Conservation (phyloP, 257 asterid species). For the Solanum tarapatanum region DNA sequence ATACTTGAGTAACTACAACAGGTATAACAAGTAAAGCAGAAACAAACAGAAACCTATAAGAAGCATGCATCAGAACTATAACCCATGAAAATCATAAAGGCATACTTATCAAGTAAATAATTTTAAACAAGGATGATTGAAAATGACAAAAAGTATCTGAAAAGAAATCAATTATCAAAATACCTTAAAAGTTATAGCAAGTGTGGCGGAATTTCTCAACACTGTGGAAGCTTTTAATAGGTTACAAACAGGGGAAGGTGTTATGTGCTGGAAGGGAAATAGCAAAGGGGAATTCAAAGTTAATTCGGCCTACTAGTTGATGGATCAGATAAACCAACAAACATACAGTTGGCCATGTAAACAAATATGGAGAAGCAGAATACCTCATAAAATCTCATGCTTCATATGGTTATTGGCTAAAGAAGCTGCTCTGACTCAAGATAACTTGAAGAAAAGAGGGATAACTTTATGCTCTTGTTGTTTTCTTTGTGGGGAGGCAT, state of each 20-base stretch:
- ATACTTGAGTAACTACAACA: neutral
- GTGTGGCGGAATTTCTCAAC: neutral
- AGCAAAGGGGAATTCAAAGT: neutral
- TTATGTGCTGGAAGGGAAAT: neutral
- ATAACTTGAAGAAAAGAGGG: no score
- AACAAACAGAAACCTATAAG: neutral
- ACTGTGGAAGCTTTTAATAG: neutral
- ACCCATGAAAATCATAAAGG: neutral
- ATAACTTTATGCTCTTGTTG: neutral
- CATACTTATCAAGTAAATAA: neutral
- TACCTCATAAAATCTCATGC: neutral
- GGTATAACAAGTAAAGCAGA: neutral
- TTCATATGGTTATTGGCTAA: neutral
- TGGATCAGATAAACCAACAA: neutral
- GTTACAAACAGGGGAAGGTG: neutral
- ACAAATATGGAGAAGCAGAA: neutral
- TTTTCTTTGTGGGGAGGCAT: neutral
- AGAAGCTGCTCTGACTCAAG: neutral
- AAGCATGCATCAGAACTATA: neutral
- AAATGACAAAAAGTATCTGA: neutral
- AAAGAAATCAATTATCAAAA: neutral
- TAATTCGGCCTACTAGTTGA: neutral
- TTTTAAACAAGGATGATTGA: neutral
- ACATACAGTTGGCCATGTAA: neutral
- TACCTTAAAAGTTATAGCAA: slow-evolving; percentile 79